Conservation (phyloP, 2,329 filamentous ascomycete genomes). For the Curvularia hawaiiensis region DNA sequence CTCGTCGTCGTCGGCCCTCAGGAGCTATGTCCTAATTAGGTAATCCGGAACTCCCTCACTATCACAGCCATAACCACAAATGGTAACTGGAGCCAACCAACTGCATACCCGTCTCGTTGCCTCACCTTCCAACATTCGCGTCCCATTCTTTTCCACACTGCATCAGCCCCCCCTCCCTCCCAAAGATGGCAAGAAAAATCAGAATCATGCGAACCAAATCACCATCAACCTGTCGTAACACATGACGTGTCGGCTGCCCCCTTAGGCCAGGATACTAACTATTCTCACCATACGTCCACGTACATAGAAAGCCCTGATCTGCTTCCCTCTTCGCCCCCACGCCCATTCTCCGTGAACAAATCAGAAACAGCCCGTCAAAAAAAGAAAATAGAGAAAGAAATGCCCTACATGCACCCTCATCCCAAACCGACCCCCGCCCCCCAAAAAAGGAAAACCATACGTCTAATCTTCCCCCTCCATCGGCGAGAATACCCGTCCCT, state of each 20-base stretch:
- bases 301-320: too few relatives aligned
- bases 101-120: not conserved
- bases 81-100: not conserved
- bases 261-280: not conserved
- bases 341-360: not conserved
- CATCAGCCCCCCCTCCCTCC: not conserved
- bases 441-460: too few relatives aligned
- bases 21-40: not conserved
- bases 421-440: not conserved
- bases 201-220: not conserved
- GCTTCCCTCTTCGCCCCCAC: not conserved
- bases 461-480: not conserved
- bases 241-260: not conserved
- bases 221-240: not conserved
- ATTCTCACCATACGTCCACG: not conserved
- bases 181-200: not conserved
- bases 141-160: not conserved
- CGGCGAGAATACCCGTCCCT: not conserved
- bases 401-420: not conserved
- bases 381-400: not conserved
- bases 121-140: not conserved
- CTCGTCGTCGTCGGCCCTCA: not conserved
- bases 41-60: not conserved
- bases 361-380: not conserved
- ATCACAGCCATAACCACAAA: not conserved